These are phyloP conservation scores for Parasarocladium wereldwijsianum DNA, from an alignment of 2,329 filamentous ascomycete species.

Conservation along the genomic window DNA sequence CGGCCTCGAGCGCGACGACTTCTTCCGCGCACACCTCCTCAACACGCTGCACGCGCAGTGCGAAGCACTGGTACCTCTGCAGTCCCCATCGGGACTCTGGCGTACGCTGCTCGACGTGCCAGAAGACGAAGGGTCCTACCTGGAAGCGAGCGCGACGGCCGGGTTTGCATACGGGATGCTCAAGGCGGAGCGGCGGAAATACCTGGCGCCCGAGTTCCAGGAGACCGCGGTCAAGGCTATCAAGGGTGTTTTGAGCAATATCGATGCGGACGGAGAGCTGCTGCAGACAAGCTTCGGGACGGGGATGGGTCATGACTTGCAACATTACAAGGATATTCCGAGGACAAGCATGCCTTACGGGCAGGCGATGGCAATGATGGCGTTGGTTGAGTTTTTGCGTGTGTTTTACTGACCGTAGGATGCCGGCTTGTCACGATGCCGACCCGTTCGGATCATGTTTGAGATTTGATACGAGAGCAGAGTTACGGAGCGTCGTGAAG, in stretches of 20 bases:
- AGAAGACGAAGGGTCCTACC: constrained; percentile 53
- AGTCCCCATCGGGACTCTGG: constrained; percentile 53
- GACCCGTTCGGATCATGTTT: too few relatives aligned
- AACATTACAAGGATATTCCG: constrained; percentile 66
- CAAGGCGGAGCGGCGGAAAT: constrained; percentile 56
- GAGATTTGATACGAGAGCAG: too few relatives aligned
- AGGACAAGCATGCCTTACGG: constrained; percentile 74
- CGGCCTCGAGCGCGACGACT: constrained; percentile 46
- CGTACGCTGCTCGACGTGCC: constrained; percentile 57
- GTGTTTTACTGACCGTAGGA: constrained; percentile 5
- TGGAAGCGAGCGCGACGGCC: constrained; percentile 64
- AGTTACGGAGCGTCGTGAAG: too few relatives aligned
- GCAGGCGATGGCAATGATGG: constrained; percentile 76
- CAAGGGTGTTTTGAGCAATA: constrained; percentile 49
- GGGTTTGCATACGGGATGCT: constrained; percentile 71
- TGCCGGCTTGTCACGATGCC: too few relatives aligned
- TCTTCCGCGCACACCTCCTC: constrained; percentile 42
- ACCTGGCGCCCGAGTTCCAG: constrained; percentile 45
- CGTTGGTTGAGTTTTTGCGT: constrained; percentile 49
- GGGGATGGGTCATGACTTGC: constrained; percentile 56
- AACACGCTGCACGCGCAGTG: constrained; percentile 56
- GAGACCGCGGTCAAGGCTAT: constrained; percentile 50
- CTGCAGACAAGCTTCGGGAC: constrained; percentile 66
- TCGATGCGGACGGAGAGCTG: constrained; percentile 54
- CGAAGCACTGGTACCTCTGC: constrained; percentile 44